Evolutionary conservation across 345 rosid genomes (phyloP).

Genomic region (Salix exigua): DNA sequence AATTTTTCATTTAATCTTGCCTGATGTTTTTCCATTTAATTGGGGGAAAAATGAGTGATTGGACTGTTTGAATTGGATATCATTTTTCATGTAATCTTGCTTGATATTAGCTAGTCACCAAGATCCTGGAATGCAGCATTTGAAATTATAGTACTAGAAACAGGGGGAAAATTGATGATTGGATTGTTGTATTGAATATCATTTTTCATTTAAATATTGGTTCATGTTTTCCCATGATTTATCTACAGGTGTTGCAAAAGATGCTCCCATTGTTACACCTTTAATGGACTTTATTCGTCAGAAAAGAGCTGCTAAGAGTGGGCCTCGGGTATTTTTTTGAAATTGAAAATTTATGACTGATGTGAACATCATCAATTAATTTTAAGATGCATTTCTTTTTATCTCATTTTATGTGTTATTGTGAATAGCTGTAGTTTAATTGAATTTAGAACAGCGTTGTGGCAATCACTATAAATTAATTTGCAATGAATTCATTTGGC

Average conservation of each 20-base stretch:
- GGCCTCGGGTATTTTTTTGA: constrained; percentile 42
- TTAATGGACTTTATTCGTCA: constrained; percentile 80
- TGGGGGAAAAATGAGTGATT: not conserved
- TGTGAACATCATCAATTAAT: not conserved
- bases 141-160: not conserved
- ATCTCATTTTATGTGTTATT: not conserved
- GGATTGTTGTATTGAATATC: not conserved
- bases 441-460: not conserved
- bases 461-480: not conserved
- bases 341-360: not conserved
- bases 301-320: constrained; percentile 59
- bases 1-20: not conserved
- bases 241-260: constrained; percentile 42
- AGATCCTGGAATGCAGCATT: not conserved
- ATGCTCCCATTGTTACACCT: constrained; percentile 56
- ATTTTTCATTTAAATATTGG: not conserved
- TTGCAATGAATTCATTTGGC: not conserved
- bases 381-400: not conserved
- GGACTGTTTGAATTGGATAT: not conserved
- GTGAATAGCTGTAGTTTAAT: not conserved
- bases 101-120: too few relatives aligned
- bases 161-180: not conserved
- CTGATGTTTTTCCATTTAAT: not conserved
- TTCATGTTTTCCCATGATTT: not conserved
- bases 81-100: too few relatives aligned